Evolutionary conservation across 768 basidiomycete species (phyloP).

Genomic region (Xerocomellus amylosporus): DNA sequence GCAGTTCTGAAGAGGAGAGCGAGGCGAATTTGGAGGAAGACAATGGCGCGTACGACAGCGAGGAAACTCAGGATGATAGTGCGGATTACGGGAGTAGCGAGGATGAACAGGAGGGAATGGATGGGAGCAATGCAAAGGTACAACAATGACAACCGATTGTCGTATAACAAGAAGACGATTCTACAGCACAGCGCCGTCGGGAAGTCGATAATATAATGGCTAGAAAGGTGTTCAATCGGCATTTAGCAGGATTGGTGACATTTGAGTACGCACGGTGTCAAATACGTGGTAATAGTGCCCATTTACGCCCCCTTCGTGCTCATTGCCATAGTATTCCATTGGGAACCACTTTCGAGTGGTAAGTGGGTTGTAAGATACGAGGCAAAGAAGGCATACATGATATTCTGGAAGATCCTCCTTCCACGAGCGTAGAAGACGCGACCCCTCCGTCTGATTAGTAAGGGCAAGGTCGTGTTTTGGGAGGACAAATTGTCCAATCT

Average conservation of each 20-base stretch:
- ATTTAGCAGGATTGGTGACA: not conserved
- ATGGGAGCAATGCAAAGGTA: slow-evolving; percentile 11
- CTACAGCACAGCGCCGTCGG: slow-evolving; percentile 42
- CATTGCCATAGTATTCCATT: slow-evolving; percentile 61
- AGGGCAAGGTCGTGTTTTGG: slow-evolving; percentile 55
- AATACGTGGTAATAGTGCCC: slow-evolving; percentile 81
- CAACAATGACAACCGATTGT: slow-evolving; percentile 11
- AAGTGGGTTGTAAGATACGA: not conserved
- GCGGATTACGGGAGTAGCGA: slow-evolving; percentile 19
- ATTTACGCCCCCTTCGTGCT: slow-evolving; percentile 53
- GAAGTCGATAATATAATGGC: slow-evolving; percentile 56
- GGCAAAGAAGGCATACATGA: slow-evolving; percentile 46
- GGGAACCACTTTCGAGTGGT: slow-evolving; percentile 64
- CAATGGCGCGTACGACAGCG: slow-evolving; percentile 24
- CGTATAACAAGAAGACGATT: not conserved
- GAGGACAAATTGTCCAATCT: slow-evolving; percentile 81
- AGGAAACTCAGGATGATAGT: slow-evolving; percentile 31
- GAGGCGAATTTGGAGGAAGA: slow-evolving; percentile 33
- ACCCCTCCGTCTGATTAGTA: slow-evolving; percentile 55
- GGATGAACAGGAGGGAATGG: slow-evolving; percentile 18
- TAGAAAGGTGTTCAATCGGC: slow-evolving; percentile 16
- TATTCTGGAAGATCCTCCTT: slow-evolving; percentile 66
- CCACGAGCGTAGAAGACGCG: slow-evolving; percentile 62
- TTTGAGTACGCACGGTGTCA: slow-evolving; percentile 49
- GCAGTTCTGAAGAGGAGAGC: slow-evolving; percentile 28